These are phyloP conservation scores for Eucalyptus guilfoylei DNA, from an alignment of 345 rosid genomes.

Conservation along the genomic window DNA sequence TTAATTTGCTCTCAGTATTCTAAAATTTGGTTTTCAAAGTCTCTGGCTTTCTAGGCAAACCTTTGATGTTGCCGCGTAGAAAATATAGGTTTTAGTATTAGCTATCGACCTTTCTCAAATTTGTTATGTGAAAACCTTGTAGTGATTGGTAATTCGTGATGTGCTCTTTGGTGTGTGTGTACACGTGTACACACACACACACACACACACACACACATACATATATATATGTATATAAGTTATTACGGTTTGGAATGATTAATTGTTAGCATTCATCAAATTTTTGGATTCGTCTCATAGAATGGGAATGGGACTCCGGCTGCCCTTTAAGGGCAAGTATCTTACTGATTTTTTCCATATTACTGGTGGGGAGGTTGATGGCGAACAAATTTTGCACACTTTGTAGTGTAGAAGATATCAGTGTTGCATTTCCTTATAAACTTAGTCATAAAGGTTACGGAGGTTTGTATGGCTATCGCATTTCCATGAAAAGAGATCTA, in stretches of 20 bases:
- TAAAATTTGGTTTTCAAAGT: neutral
- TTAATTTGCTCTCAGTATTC: neutral
- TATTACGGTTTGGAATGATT: neutral
- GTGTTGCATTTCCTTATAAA: neutral
- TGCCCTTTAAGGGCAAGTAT: neutral
- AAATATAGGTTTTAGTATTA: neutral
- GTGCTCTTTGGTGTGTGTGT: neutral
- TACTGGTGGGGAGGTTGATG: neutral
- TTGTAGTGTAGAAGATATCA: neutral
- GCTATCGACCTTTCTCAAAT: neutral
- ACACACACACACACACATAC: too few species aligned
- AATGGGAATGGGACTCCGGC: neutral
- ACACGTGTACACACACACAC: rapidly evolving
- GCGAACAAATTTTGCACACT: neutral
- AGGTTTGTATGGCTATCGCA: neutral
- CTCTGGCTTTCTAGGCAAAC: neutral
- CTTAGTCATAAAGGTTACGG: neutral
- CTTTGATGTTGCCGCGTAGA: neutral
- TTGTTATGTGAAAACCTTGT: neutral
- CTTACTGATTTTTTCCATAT: neutral
- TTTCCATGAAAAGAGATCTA: neutral
- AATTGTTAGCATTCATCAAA: neutral
- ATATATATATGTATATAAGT: neutral
- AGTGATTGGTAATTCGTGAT: neutral
- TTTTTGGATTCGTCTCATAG: neutral